These are phyloP conservation scores for Pichia cactophila DNA, from an alignment of 1,139 yeast species.

Conservation along the genomic window DNA sequence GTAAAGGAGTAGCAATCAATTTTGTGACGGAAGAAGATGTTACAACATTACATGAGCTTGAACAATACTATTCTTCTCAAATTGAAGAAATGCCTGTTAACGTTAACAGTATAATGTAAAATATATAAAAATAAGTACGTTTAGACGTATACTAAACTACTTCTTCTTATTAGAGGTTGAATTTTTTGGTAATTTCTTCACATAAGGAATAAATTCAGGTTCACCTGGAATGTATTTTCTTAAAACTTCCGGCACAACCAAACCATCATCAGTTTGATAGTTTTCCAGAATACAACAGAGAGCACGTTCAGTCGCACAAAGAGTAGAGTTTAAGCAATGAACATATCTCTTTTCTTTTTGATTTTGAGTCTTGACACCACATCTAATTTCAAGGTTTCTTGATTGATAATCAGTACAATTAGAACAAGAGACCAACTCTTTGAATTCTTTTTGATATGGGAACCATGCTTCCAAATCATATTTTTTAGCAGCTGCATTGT, in stretches of 20 bases:
- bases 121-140: background rate
- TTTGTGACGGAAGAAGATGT: conserved; percentile 70
- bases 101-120: conserved; percentile 40
- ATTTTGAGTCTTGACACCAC: conserved; percentile 94
- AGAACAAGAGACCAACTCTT: conserved; percentile 96
- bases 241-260: conserved; percentile 87
- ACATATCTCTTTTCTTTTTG: conserved; percentile 97
- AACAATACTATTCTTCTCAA: conserved; percentile 66
- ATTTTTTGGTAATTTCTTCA: conserved; percentile 89
- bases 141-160: background rate
- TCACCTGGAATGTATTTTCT: conserved; percentile 97
- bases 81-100: conserved; percentile 87
- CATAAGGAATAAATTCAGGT: conserved; percentile 90
- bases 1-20: conserved; percentile 92
- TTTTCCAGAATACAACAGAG: conserved; percentile 94
- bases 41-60: conserved; percentile 56
- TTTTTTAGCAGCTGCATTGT: conserved; percentile 98
- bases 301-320: conserved; percentile 97
- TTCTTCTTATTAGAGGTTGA: conserved; percentile 75
- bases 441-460: conserved; percentile 98
- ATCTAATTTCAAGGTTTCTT: conserved; percentile 95
- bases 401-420: conserved; percentile 99
- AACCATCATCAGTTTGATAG: conserved; percentile 95
- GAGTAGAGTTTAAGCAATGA: conserved; percentile 94
- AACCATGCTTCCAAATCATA: conserved; percentile 99